phyloP scores from a whole-genome alignment of 2,329 filamentous ascomycete genomes.

The Scortechinia acanthostroma region DNA sequence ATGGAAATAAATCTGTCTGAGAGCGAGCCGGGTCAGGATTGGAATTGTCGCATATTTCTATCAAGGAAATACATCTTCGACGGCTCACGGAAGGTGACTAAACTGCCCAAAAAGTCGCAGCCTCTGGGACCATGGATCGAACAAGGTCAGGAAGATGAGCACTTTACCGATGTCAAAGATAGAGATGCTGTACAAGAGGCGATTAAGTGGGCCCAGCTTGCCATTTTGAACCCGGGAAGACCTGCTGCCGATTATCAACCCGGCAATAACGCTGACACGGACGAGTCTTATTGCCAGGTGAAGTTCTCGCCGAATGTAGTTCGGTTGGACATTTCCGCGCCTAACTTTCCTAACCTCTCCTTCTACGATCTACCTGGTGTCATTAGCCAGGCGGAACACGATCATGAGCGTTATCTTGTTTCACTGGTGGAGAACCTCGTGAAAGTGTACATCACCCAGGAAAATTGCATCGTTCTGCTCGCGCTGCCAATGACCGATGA shows the following conservation, averaged over 20 bases:
- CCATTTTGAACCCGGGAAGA: conserved; percentile 34
- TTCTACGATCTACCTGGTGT: conserved; percentile 53
- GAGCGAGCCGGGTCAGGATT: conserved; percentile 11
- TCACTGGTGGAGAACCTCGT: conserved; percentile 38
- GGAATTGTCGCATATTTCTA: conserved; percentile 36
- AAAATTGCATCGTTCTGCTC: conserved; percentile 41
- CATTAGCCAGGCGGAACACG: conserved; percentile 37
- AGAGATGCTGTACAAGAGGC: conserved; percentile 30
- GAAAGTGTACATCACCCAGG: conserved; percentile 37
- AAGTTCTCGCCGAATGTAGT: conserved; percentile 52
- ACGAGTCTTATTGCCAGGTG: conserved; percentile 14
- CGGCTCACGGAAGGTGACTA: conserved; percentile 19
- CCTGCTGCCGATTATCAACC: conserved; percentile 17
- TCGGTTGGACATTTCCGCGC: conserved; percentile 38
- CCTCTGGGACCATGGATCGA: conserved; percentile 34
- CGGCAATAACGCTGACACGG: conserved; percentile 16
- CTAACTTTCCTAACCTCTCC: conserved; percentile 36
- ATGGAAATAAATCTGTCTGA: conserved; percentile 42
- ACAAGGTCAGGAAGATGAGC: conserved; percentile 19
- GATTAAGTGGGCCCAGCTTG: conserved; percentile 40
- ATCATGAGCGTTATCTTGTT: conserved; percentile 34
- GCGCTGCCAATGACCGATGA: conserved; percentile 44
- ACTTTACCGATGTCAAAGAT: conserved; percentile 26
- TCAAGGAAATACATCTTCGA: neutral
- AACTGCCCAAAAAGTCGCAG: conserved; percentile 21